Base-by-base conservation (phyloP, 1,284 basidiomycete species). In the Gymnopus androsaceus region DNA sequence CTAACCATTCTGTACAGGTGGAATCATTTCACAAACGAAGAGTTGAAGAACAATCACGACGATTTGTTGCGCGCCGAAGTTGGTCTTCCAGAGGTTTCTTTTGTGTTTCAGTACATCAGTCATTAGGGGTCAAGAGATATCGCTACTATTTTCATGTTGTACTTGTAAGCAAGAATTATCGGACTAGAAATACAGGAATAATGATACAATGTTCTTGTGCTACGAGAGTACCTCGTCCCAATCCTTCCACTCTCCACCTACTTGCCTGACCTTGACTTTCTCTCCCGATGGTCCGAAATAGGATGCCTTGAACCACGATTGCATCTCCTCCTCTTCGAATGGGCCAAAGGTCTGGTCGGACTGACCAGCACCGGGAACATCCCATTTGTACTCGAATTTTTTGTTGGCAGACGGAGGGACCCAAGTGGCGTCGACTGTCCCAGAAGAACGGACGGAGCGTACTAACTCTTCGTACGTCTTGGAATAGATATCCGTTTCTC, bases 21-120 rank as follows among this genome's bases (percentile, higher is more conserved):
- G 97, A 99, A 99, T 71, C 97, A 99, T 69, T 95, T 93, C 68
- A 90, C 90, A 1, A 97, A 96, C 64, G 73, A 74, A 0, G 92
- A 98, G 69, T 76, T 99, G 57, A 87, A 85, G 68, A 89, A 88
- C 64, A 92, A 98, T 66, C 96, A 99, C 67, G 97, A 99, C 66
- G 96, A 99, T 69, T 80, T 99, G 46, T 76, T 99, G 40, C 83
- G 97, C 12, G 94, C 94, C 0, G 97, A 99, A 71, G 82, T 90
- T 46, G 92, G 89, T 3, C 67, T 86, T 42, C 84, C 87, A 9
- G 92, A 96, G 63, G 90, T 98, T 54, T 94, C 92, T 1, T 94
- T 91, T 65, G 92, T 93, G 36, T 95, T 94, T 76, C 93, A 95
- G 69, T 95, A 94, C 69, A 89, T 95, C 69, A 92, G 90, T 67